Percentiles rank a stretch among this genome's conserved stretches.
Conservation (phyloP, 2,329 filamentous ascomycete genomes). For the Grosmannia huntii region DNA sequence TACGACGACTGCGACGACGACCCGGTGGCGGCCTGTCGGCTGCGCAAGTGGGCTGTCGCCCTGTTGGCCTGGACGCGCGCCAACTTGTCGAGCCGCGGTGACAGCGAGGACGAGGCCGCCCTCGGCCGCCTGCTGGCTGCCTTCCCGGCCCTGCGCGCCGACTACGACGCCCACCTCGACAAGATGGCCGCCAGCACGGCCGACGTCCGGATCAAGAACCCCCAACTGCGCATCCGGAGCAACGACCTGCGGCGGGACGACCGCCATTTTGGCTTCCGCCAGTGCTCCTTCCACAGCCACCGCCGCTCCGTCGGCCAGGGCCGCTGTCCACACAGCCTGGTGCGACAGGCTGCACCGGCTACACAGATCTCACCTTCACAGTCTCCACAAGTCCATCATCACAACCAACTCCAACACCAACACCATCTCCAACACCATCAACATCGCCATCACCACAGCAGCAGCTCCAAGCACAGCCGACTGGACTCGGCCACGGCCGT, state of each 20-base stretch:
- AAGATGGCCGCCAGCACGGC: constrained; percentile 39
- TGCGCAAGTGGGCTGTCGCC: constrained; percentile 46
- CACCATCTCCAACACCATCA: background rate
- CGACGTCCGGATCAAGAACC: constrained; percentile 45
- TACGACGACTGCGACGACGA: constrained; percentile 39
- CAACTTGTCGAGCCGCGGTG: constrained; percentile 19
- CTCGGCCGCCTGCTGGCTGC: constrained; percentile 26
- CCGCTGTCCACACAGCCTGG: constrained; percentile 33
- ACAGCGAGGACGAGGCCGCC: background rate
- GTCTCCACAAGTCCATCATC: too few relatives aligned
- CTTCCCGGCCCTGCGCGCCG: constrained; percentile 32
- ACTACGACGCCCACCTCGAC: constrained; percentile 37
- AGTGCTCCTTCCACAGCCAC: constrained; percentile 49
- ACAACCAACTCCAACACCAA: too few relatives aligned
- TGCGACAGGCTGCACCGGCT: background rate
- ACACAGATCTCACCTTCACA: too few relatives aligned
- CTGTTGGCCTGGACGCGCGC: constrained; percentile 41
- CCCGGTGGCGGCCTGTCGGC: constrained; percentile 32
- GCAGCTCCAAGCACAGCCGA: background rate
- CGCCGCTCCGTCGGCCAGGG: constrained; percentile 39
- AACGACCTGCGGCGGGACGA: constrained; percentile 43
- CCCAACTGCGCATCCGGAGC: constrained; percentile 43
- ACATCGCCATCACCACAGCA: background rate
- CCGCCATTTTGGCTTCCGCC: constrained; percentile 46
- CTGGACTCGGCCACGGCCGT: background rate